phyloP scores from a whole-genome alignment of 352 stramenopile genomes.

The Phytophthora pluvialis region DNA sequence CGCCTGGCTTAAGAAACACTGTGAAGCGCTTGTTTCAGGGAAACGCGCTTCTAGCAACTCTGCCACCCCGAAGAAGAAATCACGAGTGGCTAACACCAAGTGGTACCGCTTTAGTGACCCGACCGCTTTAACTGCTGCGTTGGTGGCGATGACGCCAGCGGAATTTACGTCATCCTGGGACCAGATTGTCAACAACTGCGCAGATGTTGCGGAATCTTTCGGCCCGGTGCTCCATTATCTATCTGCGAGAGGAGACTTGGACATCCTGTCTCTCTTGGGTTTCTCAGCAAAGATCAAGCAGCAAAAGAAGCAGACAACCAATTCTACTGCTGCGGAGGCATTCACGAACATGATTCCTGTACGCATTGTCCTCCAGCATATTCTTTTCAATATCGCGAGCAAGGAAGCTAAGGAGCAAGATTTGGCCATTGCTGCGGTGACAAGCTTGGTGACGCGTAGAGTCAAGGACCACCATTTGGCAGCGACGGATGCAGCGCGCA shows the following conservation, averaged over 20 bases:
- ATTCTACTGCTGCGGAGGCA: slow-evolving; percentile 4
- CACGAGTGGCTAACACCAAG: slow-evolving; percentile 18
- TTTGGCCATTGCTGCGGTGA: slow-evolving; percentile 17
- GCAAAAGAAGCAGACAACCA: slow-evolving; percentile 9
- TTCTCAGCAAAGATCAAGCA: slow-evolving; percentile 33
- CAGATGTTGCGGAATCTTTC: slow-evolving; percentile 38
- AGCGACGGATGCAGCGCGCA: slow-evolving; percentile 33
- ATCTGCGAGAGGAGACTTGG: slow-evolving; percentile 44
- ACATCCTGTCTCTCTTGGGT: slow-evolving; percentile 43
- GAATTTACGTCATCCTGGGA: slow-evolving; percentile 45
- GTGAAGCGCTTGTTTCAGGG: slow-evolving; percentile 25
- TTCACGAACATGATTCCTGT: slow-evolving; percentile 32
- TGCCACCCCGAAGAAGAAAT: slow-evolving; percentile 28
- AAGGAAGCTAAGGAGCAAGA: slow-evolving; percentile 29
- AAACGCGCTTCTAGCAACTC: background rate
- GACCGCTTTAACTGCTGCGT: slow-evolving; percentile 31
- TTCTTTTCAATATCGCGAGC: slow-evolving; percentile 30
- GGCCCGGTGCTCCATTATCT: slow-evolving; percentile 59
- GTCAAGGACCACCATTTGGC: slow-evolving; percentile 13
- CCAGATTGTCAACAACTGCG: slow-evolving; percentile 45
- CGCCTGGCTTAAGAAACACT: slow-evolving; percentile 44
- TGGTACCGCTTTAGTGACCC: slow-evolving; percentile 34
- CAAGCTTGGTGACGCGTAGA: slow-evolving; percentile 22
- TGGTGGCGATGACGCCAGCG: slow-evolving; percentile 28
- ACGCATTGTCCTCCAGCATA: slow-evolving; percentile 35